Evolutionary conservation across 805 yeast species (phyloP), one percentile per base, ranked within the genome.

Genomic region (Candida insectalens): DNA sequence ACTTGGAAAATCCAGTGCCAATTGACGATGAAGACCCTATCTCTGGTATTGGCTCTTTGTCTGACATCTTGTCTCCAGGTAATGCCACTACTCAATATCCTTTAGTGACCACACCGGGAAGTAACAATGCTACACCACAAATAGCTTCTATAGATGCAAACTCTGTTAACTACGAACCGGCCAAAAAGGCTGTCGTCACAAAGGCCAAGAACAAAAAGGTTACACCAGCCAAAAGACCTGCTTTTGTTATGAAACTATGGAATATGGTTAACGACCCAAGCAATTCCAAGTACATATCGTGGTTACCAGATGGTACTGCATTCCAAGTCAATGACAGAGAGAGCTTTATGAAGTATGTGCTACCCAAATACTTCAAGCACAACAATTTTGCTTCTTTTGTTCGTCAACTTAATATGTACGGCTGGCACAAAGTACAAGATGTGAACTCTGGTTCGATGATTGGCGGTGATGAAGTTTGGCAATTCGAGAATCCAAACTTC

Each of bases 381-480:
- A 80, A 83, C 40, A 89, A 92, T 54, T 88, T 92, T 60, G 94
- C 97, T 15, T 78, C 92, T 21, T 92, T 92, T 67, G 97, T 92
- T 12, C 74, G 98, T 41, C 98, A 89, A 54, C 67, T 89, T 49
- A 89, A 89, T 59, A 89, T 92, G 98, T 92, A 92, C 54, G 98
- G 98, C 8, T 92, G 96, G 96, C 97, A 88, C 62, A 92, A 92
- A 59, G 92, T 92, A 4, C 98, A 92, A 58, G 97, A 92, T 57
- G 75, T 88, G 16, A 82, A 62, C 37, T 70, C 81, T 18, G 96
- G 94, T 3, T 70, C 88, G 4, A 59, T 77, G 38, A 67, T 70
- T 36, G 66, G 62, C 37, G 59, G 60, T 27, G 96, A 88, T 36
- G 97, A 92, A 49, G 70, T 76, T 36, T 80, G 88, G 83, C 94